Percentiles rank a stretch among this genome's conserved stretches.
Conservation (phyloP, 306 rosid species). For the Cicer pinnatifidum region DNA sequence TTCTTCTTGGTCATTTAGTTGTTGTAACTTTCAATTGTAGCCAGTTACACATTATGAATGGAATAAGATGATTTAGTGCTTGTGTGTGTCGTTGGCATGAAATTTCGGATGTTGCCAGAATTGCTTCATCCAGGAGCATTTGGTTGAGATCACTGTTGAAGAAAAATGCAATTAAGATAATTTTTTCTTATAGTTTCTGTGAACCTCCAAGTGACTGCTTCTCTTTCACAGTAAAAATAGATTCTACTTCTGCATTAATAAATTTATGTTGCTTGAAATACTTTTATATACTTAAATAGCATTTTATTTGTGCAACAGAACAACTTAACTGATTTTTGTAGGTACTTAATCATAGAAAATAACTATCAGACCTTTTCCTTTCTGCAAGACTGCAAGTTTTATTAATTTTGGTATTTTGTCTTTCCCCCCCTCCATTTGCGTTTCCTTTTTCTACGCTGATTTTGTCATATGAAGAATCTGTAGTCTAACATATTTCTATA, state of each 20-base stretch:
- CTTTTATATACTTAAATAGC: background rate
- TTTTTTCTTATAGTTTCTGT: conserved; percentile 40
- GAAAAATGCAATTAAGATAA: conserved; percentile 18
- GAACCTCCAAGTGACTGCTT: conserved; percentile 7
- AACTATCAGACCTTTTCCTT: background rate
- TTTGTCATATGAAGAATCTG: conserved; percentile 22
- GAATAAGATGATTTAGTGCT: conserved; percentile 10
- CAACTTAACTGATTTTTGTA: conserved; percentile 15
- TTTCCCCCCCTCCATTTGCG: conserved; percentile 17
- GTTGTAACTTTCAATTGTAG: conserved; percentile 15
- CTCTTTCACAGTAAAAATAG: conserved; percentile 23
- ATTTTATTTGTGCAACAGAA: conserved; percentile 3
- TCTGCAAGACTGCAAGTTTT: conserved; percentile 8
- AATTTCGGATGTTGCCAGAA: conserved; percentile 32
- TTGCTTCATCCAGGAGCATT: conserved; percentile 21
- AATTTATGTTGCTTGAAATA: conserved; percentile 21
- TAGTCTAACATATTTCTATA: conserved; percentile 10
- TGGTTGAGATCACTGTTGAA: conserved; percentile 2
- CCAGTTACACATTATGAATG: conserved; percentile 11
- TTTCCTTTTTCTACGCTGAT: conserved; percentile 8
- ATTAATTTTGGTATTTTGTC: conserved; percentile 20
- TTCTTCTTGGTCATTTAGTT: conserved; percentile 19
- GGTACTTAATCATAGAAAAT: background rate
- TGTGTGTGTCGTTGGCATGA: background rate
- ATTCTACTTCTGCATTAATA: conserved; percentile 22